phyloP scores from a whole-genome alignment of 23 red algal genomes.

The Gracilariopsis chorda region DNA sequence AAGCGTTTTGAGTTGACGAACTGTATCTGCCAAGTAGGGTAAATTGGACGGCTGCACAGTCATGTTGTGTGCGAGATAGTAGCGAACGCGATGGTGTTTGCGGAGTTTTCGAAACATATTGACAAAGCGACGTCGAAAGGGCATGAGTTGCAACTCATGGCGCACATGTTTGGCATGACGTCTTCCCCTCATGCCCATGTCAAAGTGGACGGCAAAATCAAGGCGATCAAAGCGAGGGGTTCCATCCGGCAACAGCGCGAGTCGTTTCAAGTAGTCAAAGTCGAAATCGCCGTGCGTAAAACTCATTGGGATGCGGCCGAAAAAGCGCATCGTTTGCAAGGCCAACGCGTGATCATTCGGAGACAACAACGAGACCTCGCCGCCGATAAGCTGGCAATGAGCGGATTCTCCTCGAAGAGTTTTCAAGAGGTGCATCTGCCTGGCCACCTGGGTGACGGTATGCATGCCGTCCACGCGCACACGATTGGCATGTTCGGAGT shows the following conservation, averaged over 20 bases:
- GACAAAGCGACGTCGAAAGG: conserved; percentile 56
- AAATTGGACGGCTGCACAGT: conserved; percentile 75
- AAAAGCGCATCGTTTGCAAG: conserved; percentile 76
- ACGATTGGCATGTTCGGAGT: conserved; percentile 68
- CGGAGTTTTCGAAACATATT: conserved; percentile 66
- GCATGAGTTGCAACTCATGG: conserved; percentile 58
- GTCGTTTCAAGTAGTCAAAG: conserved; percentile 68
- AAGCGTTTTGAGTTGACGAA: conserved; percentile 31
- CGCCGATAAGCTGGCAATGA: conserved; percentile 87
- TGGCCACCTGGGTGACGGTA: conserved; percentile 59
- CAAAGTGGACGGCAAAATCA: conserved; percentile 87
- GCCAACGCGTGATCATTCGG: conserved; percentile 78
- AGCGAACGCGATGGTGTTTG: conserved; percentile 55
- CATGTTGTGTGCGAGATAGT: conserved; percentile 86
- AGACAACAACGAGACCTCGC: conserved; percentile 71
- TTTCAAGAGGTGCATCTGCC: conserved; percentile 68
- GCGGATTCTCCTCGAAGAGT: conserved; percentile 40
- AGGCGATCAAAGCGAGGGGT: conserved; percentile 74
- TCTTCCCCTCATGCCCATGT: conserved; percentile 69
- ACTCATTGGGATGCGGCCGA: conserved; percentile 83
- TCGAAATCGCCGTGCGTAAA: conserved; percentile 85
- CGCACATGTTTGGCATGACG: conserved; percentile 1
- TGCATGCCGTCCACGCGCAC: conserved; percentile 84
- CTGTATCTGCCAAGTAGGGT: conserved; percentile 34
- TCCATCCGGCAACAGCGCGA: conserved; percentile 39